phyloP scores from a whole-genome alignment of 805 yeast genomes.

The Gaillardinia entomophila region DNA sequence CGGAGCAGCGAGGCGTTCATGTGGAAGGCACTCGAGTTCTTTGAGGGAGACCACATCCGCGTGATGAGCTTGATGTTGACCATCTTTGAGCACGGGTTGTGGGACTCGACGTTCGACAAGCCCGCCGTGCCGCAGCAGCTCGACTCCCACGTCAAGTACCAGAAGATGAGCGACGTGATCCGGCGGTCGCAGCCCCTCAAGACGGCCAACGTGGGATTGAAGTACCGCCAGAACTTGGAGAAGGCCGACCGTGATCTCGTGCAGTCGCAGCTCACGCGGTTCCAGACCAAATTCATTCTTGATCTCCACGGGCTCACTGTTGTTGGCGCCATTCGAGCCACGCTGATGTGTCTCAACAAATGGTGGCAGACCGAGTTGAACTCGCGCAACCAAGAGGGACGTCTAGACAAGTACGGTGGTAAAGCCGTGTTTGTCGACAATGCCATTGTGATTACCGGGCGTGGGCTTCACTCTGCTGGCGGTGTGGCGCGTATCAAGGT shows the following conservation, averaged over 20 bases:
- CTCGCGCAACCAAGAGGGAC: conserved; percentile 36
- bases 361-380: conserved; percentile 65
- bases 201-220: too few species aligned
- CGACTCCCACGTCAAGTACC: too few species aligned
- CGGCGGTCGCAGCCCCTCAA: too few species aligned
- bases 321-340: conserved; percentile 38
- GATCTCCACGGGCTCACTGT: conserved; percentile 58
- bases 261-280: conserved; percentile 2
- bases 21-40: conserved; percentile 32
- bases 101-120: conserved; percentile 17
- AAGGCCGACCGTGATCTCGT: not conserved
- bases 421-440: conserved; percentile 38
- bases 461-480: conserved; percentile 63
- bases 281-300: conserved; percentile 13
- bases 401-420: conserved; percentile 22
- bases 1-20: conserved; percentile 35
- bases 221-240: not conserved
- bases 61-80: conserved; percentile 31
- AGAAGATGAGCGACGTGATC: too few species aligned
- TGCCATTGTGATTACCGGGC: conserved; percentile 53
- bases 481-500: conserved; percentile 47
- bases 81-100: conserved; percentile 23
- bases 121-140: too few species aligned
- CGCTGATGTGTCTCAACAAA: conserved; percentile 26
- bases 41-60: conserved; percentile 36